Evolutionary conservation across 805 yeast species (phyloP).

Genomic region (Nakazawaea ernobii): DNA sequence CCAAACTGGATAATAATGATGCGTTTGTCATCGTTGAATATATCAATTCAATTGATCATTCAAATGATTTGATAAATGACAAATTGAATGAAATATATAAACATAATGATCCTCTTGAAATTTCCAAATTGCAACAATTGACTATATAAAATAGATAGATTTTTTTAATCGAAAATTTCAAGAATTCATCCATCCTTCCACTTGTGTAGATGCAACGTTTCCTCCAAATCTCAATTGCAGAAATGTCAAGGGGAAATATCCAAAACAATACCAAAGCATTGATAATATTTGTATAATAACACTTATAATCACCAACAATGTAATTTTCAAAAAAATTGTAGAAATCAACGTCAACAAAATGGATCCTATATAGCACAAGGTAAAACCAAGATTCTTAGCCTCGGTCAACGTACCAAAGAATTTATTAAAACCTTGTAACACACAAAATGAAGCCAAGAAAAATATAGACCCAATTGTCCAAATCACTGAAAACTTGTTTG

Average conservation of each 20-base stretch:
- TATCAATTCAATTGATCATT: not conserved
- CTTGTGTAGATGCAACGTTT: constrained; percentile 35
- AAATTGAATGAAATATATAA: not conserved
- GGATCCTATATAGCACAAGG: constrained; percentile 64
- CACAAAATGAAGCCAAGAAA: constrained; percentile 42
- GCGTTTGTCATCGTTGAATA: constrained; percentile 4
- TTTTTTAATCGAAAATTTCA: not conserved
- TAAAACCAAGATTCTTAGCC: constrained; percentile 66
- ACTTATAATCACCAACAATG: constrained; percentile 65
- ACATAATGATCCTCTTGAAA: constrained; percentile 1
- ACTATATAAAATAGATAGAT: not conserved
- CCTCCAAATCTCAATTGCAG: constrained; percentile 57
- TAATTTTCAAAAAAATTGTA: constrained; percentile 56
- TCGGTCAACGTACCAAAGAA: constrained; percentile 65
- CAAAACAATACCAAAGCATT: constrained; percentile 73
- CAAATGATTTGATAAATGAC: not conserved
- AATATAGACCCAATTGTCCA: constrained; percentile 42
- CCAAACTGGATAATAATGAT: constrained; percentile 1
- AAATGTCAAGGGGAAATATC: constrained; percentile 91
- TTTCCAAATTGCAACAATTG: constrained; percentile 3
- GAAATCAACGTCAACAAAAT: constrained; percentile 68
- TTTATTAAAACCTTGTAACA: constrained; percentile 80
- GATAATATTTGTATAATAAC: constrained; percentile 71
- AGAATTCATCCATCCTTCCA: constrained; percentile 22
- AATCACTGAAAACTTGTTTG: constrained; percentile 39